Base-by-base conservation (phyloP, 169 alveolate genomes). In the Plasmodium coatneyi region DNA sequence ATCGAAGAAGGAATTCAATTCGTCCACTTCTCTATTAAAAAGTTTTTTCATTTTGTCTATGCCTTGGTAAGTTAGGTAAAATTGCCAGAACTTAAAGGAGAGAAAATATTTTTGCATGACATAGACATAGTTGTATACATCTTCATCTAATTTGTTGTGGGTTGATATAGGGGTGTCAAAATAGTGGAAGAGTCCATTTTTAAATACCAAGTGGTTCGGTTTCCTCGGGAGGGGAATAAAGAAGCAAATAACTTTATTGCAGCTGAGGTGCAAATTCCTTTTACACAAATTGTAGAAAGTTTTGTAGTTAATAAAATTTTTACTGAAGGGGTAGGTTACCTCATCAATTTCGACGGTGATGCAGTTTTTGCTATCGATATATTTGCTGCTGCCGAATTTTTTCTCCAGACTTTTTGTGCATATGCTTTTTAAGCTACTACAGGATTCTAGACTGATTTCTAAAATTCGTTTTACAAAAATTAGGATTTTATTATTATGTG, bases 51-150 rank as follows among this genome's bases (percentile, higher is more conserved):
- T 84, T 84, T 74, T 71, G 5, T 84, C 86, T 32, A 84, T 72
- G 5, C 79, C 80, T 49, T 84, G 83, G 25, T 84, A 84, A 34
- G 43, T 28, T 41, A 84, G 36, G 79, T 74, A 84, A 74, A 84
- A 84, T 6, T 34, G 39, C 92, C 92, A 84, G 46, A 84, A 84
- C 49, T 43, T 30, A 74, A 84, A 84, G 10, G 92, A 84, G 22
- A 84, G 78, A 36, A 84, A 84, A 84, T 19, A 84, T 84, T 84
- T 84, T n/a, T 84, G 92, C n/a, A 84, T 43, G 22, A 84, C 60
- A 34, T 84, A 74, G 14, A 84, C 66, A 43, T 84, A 84, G 60
- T 84, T 84, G 22, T 84, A 84, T 72, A 84, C 16, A 74, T 84
- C 92, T 46, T 84, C 80, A 84, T 76, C 84, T 84, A 84, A 43